Conservation (phyloP, 2,329 filamentous ascomycete species). For the Fusarium graminum region DNA sequence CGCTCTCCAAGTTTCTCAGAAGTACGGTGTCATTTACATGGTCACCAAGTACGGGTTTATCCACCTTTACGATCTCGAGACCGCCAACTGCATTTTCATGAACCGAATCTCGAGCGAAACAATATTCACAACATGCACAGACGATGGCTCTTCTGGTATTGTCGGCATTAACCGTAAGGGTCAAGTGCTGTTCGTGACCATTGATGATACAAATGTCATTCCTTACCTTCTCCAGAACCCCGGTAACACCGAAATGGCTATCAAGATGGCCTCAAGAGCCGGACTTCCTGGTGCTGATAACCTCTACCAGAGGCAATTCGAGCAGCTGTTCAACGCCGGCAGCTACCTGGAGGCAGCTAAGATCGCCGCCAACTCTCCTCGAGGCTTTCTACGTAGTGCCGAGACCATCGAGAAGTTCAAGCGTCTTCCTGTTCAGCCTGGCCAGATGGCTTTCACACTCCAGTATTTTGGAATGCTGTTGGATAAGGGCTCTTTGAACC, state of each 20-base stretch:
- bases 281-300: conserved; percentile 94
- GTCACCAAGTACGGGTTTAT: conserved; percentile 99
- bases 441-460: conserved; percentile 92
- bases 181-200: conserved; percentile 92
- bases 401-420: conserved; percentile 98
- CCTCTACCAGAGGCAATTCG: conserved; percentile 92
- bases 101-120: conserved; percentile 99
- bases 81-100: conserved; percentile 97
- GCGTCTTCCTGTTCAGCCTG: conserved; percentile 80
- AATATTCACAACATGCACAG: conserved; percentile 93
- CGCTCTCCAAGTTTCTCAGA: conserved; percentile 95
- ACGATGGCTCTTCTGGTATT: conserved; percentile 87
- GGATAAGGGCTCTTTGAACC: conserved; percentile 93
- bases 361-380: conserved; percentile 94
- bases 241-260: conserved; percentile 90
- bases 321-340: conserved; percentile 83
- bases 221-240: conserved; percentile 97
- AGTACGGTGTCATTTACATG: conserved; percentile 96
- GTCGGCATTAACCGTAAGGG: conserved; percentile 98
- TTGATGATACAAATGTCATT: conserved; percentile 92
- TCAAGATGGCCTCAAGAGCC: conserved; percentile 95
- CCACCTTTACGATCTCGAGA: conserved; percentile 97
- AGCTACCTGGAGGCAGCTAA: conserved; percentile 92
- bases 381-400: conserved; percentile 92
- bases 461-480: conserved; percentile 98